Percentiles rank a stretch among this genome's conserved stretches.
phyloP scores from a whole-genome alignment of 495 filamentous ascomycete species.

The Aspergillus sclerotioniger region DNA sequence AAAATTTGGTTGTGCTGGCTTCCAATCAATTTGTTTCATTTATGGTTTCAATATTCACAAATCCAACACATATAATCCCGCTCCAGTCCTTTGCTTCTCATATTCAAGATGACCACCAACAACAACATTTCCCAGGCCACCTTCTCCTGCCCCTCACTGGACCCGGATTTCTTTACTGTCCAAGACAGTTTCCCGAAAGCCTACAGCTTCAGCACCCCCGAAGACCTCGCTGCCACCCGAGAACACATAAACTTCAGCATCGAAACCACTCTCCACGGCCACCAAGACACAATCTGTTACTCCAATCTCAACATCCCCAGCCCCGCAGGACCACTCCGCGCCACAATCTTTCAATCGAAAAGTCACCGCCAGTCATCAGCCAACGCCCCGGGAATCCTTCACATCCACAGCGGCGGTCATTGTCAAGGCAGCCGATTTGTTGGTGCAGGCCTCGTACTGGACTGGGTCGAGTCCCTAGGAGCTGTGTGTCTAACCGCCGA shows the following conservation, averaged over 20 bases:
- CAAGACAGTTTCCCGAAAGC: not conserved
- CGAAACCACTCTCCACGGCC: not conserved
- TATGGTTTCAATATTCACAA: too few species aligned
- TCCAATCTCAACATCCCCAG: constrained; percentile 10
- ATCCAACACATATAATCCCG: too few species aligned
- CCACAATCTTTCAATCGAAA: constrained; percentile 11
- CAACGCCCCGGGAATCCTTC: constrained; percentile 5
- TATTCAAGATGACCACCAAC: too few species aligned
- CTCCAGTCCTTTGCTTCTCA: too few species aligned
- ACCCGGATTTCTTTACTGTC: not conserved
- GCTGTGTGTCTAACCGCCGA: constrained; percentile 11
- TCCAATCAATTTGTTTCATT: too few species aligned
- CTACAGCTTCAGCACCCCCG: not conserved
- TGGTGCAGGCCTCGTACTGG: not conserved
- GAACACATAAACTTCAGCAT: constrained; percentile 1
- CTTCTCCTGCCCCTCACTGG: not conserved
- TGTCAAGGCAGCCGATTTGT: constrained; percentile 13
- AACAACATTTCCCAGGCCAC: too few species aligned
- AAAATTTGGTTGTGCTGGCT: too few species aligned
- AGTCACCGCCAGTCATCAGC: not conserved
- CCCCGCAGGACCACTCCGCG: constrained; percentile 6
- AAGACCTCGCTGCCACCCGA: not conserved
- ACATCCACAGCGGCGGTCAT: constrained; percentile 16
- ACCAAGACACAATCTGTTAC: constrained; percentile 1
- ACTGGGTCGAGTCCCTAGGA: constrained; percentile 8